Base-by-base conservation (phyloP, 2,329 filamentous ascomycete genomes). In the Phyllosticta ampelicida region DNA sequence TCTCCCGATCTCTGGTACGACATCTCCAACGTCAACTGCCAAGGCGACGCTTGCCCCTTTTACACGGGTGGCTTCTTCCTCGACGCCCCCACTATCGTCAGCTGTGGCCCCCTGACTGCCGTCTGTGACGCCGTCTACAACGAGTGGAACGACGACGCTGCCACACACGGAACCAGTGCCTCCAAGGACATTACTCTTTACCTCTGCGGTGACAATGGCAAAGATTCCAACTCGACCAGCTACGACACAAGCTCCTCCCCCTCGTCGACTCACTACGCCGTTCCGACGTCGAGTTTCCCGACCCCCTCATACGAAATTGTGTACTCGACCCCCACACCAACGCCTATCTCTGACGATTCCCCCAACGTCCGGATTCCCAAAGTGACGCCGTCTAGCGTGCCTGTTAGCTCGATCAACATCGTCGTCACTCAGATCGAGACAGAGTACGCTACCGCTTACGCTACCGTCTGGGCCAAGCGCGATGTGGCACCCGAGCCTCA, bases 41-140 rank as follows among this genome's bases (percentile, higher is more conserved):
- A 56, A 50, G 54, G 54, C 26, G 60, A 29, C 11, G 53, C 23
- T 30, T 55, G 53, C 60, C 60, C 58, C 59, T 59, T 44, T 54
- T 66, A 64, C 13, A 5, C 10, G 20, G 58, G 44, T 19, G 58
- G 58, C 26, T 56, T 60, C 51, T 19, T 50, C 5, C 60, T 58
- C 16, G 64, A 54, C 19, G 64, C 66, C 21, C 58, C 60, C 10
- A 61, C 60, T 16, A 58, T 60, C 58, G 67, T 67, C 63, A 64
- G 65, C 49, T 67, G 65, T 63, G 71, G 70, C 61, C 70, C 70
- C 2, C 60, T 67, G 61, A 72, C 70, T 54, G 68, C 67, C 64
- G 65, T 62, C 20, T 73, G 70, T 64, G 48, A 63, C 51, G 48
- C 58, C n/a, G 53, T 63, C 13, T 61, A 64, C 55, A 66, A 62